Evolutionary conservation across 768 basidiomycete genomes (phyloP), one percentile per base, ranked within the genome.

Genomic region (Boletellus sp.): DNA sequence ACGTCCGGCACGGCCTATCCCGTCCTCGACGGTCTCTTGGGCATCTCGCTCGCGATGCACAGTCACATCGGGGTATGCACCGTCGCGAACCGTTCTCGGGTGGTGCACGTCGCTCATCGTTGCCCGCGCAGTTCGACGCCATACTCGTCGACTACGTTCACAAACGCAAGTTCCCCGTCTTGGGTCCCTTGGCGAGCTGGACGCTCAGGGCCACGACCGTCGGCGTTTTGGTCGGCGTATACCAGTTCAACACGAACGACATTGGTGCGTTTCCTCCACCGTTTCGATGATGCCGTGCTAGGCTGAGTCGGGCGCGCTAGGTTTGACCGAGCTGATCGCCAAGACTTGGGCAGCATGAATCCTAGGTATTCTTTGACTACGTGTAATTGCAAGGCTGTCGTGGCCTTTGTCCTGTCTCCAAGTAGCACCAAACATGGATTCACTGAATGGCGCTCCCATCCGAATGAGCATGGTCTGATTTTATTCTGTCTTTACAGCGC

Each of bases 161-260:
- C 72, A 73, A 79, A 22, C 89, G 95, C 70, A 98, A 99, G 71
- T 96, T 88, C 77, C 91, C 93, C n/a, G 56, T 83, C 38, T 44
- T 93, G 51, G 94, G 90, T 12, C 81, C 74, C 1, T 47, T 84
- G 40, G 60, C 69, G 12, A 81, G 74, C n/a, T 98, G 95, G 95
- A 67, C 74, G 8, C 75, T 97, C 48, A 79, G 93, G 41, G 69
- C 80, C 6, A 73, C 83, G 6, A 97, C 96, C 24, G 80, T 85
- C 34, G 91, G 84, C 19, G 83, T 88, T 5, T 77, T 94, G 45
- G 83, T 92, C 40, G 95, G 96, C 16, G 80, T 97, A 6, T 99
- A 96, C 74, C 88, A 96, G 69, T 97, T 98, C 77, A 97, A n/a
- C n/a, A n/a, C n/a, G n/a, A n/a, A n/a, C n/a, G n/a, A 98, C 74